Conservation (phyloP, 331 rosid genomes). For the Pyrus hybrid region DNA sequence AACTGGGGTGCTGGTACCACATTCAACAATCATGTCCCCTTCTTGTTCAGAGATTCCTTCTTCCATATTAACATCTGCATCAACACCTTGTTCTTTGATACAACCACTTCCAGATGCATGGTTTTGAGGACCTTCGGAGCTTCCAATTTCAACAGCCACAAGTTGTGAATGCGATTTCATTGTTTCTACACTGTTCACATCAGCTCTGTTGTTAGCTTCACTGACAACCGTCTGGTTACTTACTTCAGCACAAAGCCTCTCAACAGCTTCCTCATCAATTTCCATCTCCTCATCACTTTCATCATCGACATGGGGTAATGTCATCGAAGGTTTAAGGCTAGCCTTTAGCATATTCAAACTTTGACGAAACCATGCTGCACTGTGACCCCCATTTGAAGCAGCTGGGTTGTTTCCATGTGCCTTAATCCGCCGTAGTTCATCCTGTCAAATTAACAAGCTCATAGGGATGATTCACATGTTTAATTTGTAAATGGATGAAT, state of each 20-base stretch:
- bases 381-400: constrained; percentile 65
- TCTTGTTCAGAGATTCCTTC: constrained; percentile 34
- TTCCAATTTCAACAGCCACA: constrained; percentile 12
- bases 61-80: constrained; percentile 43
- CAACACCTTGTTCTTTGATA: constrained; percentile 20
- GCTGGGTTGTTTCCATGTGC: constrained; percentile 47
- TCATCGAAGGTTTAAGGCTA: constrained; percentile 51
- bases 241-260: constrained; percentile 45
- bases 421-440: constrained; percentile 82
- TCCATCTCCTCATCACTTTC: constrained; percentile 99
- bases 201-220: constrained; percentile 6
- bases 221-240: constrained; percentile 25
- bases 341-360: constrained; percentile 66
- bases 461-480: constrained; percentile 12
- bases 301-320: constrained; percentile 49
- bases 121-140: constrained; percentile 1
- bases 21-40: constrained; percentile 27
- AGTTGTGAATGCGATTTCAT: constrained; percentile 11
- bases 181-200: constrained; percentile 3
- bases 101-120: constrained; percentile 5
- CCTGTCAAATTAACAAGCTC: constrained; percentile 41
- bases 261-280: constrained; percentile 79
- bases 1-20: neutral
- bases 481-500: neutral
- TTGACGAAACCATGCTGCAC: constrained; percentile 90